Base-by-base conservation (phyloP, 257 asterid genomes). In the Eustoma russellianum region DNA sequence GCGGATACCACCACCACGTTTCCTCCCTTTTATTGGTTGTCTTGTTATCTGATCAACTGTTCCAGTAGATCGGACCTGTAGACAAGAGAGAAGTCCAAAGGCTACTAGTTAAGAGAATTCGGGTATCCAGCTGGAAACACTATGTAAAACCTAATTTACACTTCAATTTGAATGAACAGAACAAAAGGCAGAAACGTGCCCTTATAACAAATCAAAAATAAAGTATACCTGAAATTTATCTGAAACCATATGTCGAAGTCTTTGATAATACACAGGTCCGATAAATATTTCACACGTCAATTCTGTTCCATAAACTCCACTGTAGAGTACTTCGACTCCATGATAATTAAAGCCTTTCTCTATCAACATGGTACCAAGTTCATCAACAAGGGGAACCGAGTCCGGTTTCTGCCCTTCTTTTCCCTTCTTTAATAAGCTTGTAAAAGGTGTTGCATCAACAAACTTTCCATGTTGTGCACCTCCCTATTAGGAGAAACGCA, bases 241-340 rank as follows among this genome's bases (percentile, higher is more conserved):
- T 10, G 95, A 88, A 55, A 92, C 98, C 98, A 92, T 92, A 77
- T 92, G 98, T 33, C 98, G 80, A 19, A 92, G 88, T 51, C 98
- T 91, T 66, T 92, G 98, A 70, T 92, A 92, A 69, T 92, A 92
- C 19, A 92, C 98, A 55, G 98, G 97, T 50, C 98, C 98, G 7
- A 92, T 82, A 69, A 88, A 92, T 69, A 92, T 85, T 66, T 83
- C 95, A 57, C 98, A 92, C 5, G 81, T 82, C 70, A 92, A 57
- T 71, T 92, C 97, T 41, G 88, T 78, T 34, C 98, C 98, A 58
- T 80, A 92, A 46, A 92, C 76, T 51, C 98, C 98, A 64, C 98
- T 92, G 72, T 92, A 77, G 54, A 92, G 56, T 51, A 92, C 95
- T 70, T 92, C 98, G 3, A 63, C 55, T 16, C 98, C 98, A 54